Evolutionary conservation across 345 rosid genomes (phyloP).

Genomic region (Brassica nigra): DNA sequence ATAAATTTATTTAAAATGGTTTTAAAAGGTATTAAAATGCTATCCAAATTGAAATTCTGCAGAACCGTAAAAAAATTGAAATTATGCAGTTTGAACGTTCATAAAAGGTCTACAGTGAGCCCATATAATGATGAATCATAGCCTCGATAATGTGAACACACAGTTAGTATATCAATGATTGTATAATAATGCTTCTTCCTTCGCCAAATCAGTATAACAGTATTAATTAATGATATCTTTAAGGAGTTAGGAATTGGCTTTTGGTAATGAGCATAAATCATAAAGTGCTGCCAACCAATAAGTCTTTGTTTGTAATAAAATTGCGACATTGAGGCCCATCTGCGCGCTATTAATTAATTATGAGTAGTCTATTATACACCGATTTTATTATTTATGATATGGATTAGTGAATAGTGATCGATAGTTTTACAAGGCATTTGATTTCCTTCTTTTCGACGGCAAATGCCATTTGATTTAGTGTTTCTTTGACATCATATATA

Average conservation of each 20-base stretch:
- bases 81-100: not conserved
- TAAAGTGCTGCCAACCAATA: not conserved
- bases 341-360: not conserved
- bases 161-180: not conserved
- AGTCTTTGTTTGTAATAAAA: not conserved
- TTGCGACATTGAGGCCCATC: not conserved
- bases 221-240: not conserved
- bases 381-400: not conserved
- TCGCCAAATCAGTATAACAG: not conserved
- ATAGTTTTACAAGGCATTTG: not conserved
- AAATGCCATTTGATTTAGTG: not conserved
- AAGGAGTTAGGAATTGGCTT: not conserved
- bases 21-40: not conserved
- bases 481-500: not conserved
- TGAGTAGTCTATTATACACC: conserved; percentile 6
- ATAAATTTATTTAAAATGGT: not conserved
- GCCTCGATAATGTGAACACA: not conserved
- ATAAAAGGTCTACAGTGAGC: not conserved
- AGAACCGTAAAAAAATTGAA: no score
- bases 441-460: not conserved
- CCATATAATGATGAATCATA: not conserved
- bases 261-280: not conserved
- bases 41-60: not conserved
- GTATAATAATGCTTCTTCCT: not conserved
- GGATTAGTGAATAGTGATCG: not conserved